phyloP scores from a whole-genome alignment of 2,329 filamentous ascomycete genomes.

The Colletotrichum orchidophilum region DNA sequence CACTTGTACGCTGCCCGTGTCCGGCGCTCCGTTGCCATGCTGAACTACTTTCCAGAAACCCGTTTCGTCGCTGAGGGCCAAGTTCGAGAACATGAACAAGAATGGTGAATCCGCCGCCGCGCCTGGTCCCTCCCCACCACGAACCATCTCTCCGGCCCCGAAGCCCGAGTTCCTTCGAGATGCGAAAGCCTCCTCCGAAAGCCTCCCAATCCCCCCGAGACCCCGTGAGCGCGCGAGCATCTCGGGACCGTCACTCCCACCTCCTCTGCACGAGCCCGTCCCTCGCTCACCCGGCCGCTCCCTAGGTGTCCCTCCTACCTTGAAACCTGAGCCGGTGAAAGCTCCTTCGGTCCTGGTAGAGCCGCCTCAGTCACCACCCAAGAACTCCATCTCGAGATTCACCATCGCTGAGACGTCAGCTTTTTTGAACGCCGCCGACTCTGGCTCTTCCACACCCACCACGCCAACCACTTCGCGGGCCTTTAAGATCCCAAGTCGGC shows the following conservation, averaged over 20 bases:
- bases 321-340: constrained; percentile 52
- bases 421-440: constrained; percentile 60
- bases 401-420: constrained; percentile 51
- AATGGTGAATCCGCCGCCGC: constrained; percentile 46
- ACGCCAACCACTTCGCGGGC: constrained; percentile 54
- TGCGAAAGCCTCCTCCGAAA: constrained; percentile 50
- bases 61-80: constrained; percentile 81
- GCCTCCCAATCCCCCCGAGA: constrained; percentile 42
- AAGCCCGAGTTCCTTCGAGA: constrained; percentile 56
- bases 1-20: constrained; percentile 65
- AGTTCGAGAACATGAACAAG: constrained; percentile 81
- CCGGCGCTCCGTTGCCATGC: constrained; percentile 29
- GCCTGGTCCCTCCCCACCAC: constrained; percentile 40
- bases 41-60: constrained; percentile 67
- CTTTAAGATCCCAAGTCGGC: constrained; percentile 64
- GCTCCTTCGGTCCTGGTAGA: constrained; percentile 74
- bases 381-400: constrained; percentile 48
- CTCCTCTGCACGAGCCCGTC: constrained; percentile 33
- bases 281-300: constrained; percentile 47
- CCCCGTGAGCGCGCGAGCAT: constrained; percentile 34
- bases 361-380: constrained; percentile 75
- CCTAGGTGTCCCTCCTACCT: constrained; percentile 53
- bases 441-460: constrained; percentile 50
- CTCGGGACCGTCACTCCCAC: constrained; percentile 36
- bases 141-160: constrained; percentile 46